phyloP scores from a whole-genome alignment of 805 yeast species.

The Hanseniaspora guilliermondii region DNA sequence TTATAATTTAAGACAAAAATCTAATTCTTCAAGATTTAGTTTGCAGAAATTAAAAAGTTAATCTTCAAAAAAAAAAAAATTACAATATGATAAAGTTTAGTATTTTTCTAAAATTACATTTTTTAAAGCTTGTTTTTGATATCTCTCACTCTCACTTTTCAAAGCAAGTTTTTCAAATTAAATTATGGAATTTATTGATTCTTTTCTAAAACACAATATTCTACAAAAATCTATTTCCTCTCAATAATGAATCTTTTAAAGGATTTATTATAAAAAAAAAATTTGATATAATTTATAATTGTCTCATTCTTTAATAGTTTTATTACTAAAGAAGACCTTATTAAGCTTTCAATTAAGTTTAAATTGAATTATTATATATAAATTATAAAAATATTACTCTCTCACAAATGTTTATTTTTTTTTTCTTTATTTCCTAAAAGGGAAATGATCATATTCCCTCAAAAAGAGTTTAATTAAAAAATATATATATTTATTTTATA shows the following conservation, averaged over 20 bases:
- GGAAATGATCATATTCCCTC: slow-evolving; percentile 2
- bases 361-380: background rate
- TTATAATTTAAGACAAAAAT: background rate
- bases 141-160: slow-evolving; percentile 1
- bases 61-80: background rate
- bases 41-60: background rate
- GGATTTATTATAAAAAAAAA: background rate
- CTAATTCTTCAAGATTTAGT: background rate
- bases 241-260: background rate
- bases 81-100: background rate
- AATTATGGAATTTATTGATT: background rate
- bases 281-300: background rate
- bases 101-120: background rate
- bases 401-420: background rate
- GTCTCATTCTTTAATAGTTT: too few relatives aligned
- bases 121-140: background rate
- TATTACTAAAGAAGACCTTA: too few relatives aligned
- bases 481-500: background rate
- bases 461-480: background rate
- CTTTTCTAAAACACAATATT: background rate
- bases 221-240: slow-evolving; percentile 2
- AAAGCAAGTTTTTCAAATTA: background rate
- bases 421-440: background rate
- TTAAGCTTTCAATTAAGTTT: too few relatives aligned
- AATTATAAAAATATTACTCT: slow-evolving; percentile 3